These are phyloP conservation scores for Hyparrhenia diplandra DNA, from an alignment of 176 grass and related monocot species.

Conservation along the genomic window DNA sequence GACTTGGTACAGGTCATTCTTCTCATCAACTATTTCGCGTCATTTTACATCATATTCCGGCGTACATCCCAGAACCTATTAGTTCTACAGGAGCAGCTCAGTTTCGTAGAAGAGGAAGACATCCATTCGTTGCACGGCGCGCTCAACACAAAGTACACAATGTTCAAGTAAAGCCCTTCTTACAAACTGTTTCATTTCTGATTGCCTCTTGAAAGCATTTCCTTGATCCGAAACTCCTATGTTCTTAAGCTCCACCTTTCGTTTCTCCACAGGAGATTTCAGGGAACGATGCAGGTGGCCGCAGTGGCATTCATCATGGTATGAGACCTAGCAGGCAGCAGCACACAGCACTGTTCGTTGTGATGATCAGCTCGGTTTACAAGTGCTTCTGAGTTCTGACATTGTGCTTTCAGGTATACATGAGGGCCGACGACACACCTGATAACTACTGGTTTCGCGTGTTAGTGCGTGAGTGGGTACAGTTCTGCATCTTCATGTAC, in stretches of 20 bases:
- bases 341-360: neutral
- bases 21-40: slow-evolving; percentile 59
- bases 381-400: slow-evolving; percentile 13
- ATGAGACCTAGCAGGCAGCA: slow-evolving; percentile 1
- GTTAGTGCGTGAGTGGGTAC: slow-evolving; percentile 89
- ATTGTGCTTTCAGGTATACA: slow-evolving; percentile 64
- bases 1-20: slow-evolving; percentile 54
- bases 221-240: neutral
- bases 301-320: slow-evolving; percentile 91
- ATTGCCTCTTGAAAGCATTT: neutral
- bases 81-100: slow-evolving; percentile 73
- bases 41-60: slow-evolving; percentile 79
- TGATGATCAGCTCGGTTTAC: neutral
- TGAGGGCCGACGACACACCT: slow-evolving; percentile 80
- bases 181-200: neutral
- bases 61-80: slow-evolving; percentile 69
- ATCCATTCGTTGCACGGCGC: slow-evolving; percentile 68
- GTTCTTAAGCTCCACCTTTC: neutral
- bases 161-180: slow-evolving; percentile 76
- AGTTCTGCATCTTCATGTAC: slow-evolving; percentile 94
- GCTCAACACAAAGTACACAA: slow-evolving; percentile 81
- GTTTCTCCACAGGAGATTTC: slow-evolving; percentile 77
- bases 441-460: slow-evolving; percentile 96
- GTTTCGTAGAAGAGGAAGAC: slow-evolving; percentile 71
- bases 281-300: slow-evolving; percentile 88